Conservation (phyloP, 2,329 filamentous ascomycete species). For the Curvularia sp. region DNA sequence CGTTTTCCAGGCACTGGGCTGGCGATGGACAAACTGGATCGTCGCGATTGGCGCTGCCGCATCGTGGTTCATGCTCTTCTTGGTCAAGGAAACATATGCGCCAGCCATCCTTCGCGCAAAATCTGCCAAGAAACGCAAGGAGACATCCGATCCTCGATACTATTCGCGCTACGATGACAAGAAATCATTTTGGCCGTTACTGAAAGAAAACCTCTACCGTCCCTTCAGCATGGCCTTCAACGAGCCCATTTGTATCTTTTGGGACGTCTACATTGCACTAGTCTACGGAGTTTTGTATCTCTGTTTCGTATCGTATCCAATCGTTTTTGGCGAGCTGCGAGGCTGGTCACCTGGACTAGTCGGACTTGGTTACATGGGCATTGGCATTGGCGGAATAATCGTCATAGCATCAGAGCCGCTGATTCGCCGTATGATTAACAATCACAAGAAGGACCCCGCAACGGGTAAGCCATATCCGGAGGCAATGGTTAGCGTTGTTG, state of each 20-base stretch:
- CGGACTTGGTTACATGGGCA: conserved; percentile 80
- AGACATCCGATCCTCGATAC: conserved; percentile 78
- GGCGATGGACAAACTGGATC: conserved; percentile 85
- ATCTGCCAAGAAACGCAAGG: conserved; percentile 70
- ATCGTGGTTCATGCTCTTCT: conserved; percentile 64
- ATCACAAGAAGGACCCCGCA: conserved; percentile 73
- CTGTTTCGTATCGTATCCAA: conserved; percentile 88
- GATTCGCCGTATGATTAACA: conserved; percentile 77
- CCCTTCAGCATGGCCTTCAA: conserved; percentile 79
- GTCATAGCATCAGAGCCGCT: conserved; percentile 68
- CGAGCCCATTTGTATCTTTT: conserved; percentile 87
- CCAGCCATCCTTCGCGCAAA: conserved; percentile 74
- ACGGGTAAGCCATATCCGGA: conserved; percentile 79
- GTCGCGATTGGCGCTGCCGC: conserved; percentile 68
- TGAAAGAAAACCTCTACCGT: conserved; percentile 77
- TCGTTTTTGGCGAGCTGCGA: conserved; percentile 76
- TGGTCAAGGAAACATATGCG: conserved; percentile 80
- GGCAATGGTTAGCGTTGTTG: conserved; percentile 80
- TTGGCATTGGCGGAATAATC: conserved; percentile 63
- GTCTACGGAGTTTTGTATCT: conserved; percentile 88
- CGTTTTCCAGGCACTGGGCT: conserved; percentile 76
- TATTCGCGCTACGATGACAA: conserved; percentile 81
- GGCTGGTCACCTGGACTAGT: conserved; percentile 77
- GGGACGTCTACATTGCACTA: conserved; percentile 73
- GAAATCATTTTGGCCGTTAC: conserved; percentile 66